These are phyloP conservation scores for Colletotrichum costaricense DNA, from an alignment of 2,329 filamentous ascomycete genomes.

Conservation along the genomic window DNA sequence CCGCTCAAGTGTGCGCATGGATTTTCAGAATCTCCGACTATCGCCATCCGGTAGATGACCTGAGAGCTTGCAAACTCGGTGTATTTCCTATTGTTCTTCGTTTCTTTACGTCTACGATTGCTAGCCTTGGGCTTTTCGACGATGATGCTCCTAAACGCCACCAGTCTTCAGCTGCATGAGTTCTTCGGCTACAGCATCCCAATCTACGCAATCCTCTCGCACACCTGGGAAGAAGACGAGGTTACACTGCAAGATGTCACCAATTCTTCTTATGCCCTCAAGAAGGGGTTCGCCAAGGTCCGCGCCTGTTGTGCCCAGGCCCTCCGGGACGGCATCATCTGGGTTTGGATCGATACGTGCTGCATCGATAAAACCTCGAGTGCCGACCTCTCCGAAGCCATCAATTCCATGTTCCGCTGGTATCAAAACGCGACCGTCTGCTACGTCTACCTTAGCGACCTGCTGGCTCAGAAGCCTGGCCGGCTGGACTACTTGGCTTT, in stretches of 20 bases:
- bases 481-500: neutral
- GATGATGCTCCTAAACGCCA: constrained; percentile 42
- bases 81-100: too few relatives aligned
- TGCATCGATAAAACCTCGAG: constrained; percentile 45
- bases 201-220: constrained; percentile 46
- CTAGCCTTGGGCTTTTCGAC: neutral
- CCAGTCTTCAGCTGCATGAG: constrained; percentile 35
- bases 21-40: neutral
- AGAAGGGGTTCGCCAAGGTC: constrained; percentile 39
- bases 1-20: neutral
- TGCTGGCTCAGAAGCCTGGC: constrained; percentile 14
- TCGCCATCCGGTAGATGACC: too few relatives aligned
- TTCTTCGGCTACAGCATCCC: constrained; percentile 40
- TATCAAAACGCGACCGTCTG: constrained; percentile 42
- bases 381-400: constrained; percentile 42
- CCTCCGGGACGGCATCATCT: constrained; percentile 36
- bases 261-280: neutral
- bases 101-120: neutral
- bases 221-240: constrained; percentile 45
- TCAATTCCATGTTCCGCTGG: constrained; percentile 44
- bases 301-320: constrained; percentile 38
- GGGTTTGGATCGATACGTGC: constrained; percentile 45
- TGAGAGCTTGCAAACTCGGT: too few relatives aligned
- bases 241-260: constrained; percentile 38
- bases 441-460: constrained; percentile 39